Conservation (phyloP, 108 stramenopile genomes). For the Nitzschia palea region DNA sequence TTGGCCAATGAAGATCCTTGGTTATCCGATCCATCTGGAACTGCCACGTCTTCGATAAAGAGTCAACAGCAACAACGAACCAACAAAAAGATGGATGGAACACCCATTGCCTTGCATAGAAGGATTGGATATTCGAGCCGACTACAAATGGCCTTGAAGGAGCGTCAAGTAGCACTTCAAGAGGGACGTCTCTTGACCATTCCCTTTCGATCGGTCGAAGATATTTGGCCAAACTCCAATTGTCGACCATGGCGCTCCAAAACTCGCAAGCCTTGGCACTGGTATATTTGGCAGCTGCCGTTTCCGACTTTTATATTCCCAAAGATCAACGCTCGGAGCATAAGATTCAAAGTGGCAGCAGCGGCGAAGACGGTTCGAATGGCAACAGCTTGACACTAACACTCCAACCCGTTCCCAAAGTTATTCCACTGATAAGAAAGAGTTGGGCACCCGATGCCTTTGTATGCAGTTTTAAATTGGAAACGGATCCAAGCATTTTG, state of each 20-base stretch:
- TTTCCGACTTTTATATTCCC: slow-evolving; percentile 96
- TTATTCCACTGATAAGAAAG: slow-evolving; percentile 67
- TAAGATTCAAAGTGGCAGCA: slow-evolving; percentile 90
- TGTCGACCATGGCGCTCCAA: slow-evolving; percentile 50
- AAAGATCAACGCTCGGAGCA: slow-evolving; percentile 74
- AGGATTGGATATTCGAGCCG: slow-evolving; percentile 48
- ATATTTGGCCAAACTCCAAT: slow-evolving; percentile 75
- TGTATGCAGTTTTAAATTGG: slow-evolving; percentile 97
- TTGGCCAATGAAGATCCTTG: slow-evolving; percentile 45
- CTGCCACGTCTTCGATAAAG: not conserved
- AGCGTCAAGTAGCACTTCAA: slow-evolving; percentile 46
- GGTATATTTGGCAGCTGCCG: slow-evolving; percentile 92
- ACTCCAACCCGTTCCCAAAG: slow-evolving; percentile 90
- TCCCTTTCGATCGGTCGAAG: slow-evolving; percentile 81
- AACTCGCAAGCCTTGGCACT: slow-evolving; percentile 63
- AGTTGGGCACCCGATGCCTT: slow-evolving; percentile 93
- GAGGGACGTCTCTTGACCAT: slow-evolving; percentile 70
- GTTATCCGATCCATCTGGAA: slow-evolving; percentile 32
- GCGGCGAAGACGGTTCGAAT: slow-evolving; percentile 10
- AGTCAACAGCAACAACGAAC: not conserved
- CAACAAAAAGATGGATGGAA: slow-evolving; percentile 11
- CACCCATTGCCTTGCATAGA: slow-evolving; percentile 44
- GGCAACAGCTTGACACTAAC: slow-evolving; percentile 53
- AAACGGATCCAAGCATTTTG: slow-evolving; percentile 90
- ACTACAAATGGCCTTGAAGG: slow-evolving; percentile 51